Conservation (phyloP, 2,329 filamentous ascomycete genomes). For the Colletotrichum sublineola region DNA sequence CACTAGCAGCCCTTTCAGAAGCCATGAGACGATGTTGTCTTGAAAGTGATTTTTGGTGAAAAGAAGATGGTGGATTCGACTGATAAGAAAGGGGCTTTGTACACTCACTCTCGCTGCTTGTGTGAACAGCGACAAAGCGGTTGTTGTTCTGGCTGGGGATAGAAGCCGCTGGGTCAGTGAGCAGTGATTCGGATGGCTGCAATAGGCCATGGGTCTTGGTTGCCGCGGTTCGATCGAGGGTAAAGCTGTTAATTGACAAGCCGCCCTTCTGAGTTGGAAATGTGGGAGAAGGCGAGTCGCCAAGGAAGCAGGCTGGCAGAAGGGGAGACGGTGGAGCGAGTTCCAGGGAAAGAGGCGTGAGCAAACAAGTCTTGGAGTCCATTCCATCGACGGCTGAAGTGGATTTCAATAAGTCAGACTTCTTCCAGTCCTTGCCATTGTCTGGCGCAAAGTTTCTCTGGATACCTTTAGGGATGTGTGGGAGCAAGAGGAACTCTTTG, state of each 20-base stretch:
- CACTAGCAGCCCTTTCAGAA: constrained; percentile 20
- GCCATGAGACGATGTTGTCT: background rate
- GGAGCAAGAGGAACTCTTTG: constrained; percentile 55
- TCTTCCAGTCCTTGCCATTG: constrained; percentile 26
- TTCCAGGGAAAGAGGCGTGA: constrained; percentile 34
- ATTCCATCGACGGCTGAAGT: background rate
- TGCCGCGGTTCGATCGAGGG: constrained; percentile 4
- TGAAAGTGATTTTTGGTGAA: background rate
- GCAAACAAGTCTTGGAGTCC: constrained; percentile 22
- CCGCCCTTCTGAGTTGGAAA: background rate
- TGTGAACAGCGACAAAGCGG: constrained; percentile 27
- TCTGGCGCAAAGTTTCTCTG: constrained; percentile 31
- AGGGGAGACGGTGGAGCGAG: constrained; percentile 33
- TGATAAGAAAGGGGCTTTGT: background rate
- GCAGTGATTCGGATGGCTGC: constrained; percentile 1
- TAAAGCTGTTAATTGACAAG: constrained; percentile 5
- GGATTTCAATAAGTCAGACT: constrained; percentile 14
- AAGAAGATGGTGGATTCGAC: constrained; percentile 2
- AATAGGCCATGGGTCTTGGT: background rate
- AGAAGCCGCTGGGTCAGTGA: constrained; percentile 1
- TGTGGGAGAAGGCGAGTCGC: constrained; percentile 11
- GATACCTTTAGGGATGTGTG: constrained; percentile 49
- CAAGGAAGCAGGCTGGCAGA: constrained; percentile 21
- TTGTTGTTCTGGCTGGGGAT: background rate
- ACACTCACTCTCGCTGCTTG: constrained; percentile 9